These are phyloP conservation scores for Phanerochaete carnosa DNA, from an alignment of 768 basidiomycete genomes.

Conservation along the genomic window DNA sequence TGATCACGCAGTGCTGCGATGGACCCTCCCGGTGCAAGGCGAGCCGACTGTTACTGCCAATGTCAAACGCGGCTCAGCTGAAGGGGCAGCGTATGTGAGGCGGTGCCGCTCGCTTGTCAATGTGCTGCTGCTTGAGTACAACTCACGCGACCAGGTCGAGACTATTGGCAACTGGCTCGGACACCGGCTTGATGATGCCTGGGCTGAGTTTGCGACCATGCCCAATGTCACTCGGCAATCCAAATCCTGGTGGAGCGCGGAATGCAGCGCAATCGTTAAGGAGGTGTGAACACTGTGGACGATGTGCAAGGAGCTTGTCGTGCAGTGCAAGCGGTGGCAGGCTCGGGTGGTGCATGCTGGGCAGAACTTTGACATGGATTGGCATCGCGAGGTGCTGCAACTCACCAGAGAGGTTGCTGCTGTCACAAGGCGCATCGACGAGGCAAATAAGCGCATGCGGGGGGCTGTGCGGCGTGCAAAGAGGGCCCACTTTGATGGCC, in stretches of 20 bases:
- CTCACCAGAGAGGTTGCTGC: neutral
- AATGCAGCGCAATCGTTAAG: neutral
- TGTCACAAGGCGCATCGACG: neutral
- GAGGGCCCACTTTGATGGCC: neutral
- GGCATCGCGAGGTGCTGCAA: conserved; percentile 1
- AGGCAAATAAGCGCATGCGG: neutral
- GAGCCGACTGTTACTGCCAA: neutral
- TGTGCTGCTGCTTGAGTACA: neutral
- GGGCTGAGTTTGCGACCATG: neutral
- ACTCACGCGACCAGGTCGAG: conserved; percentile 1
- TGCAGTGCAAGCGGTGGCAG: neutral
- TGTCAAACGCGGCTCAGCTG: neutral
- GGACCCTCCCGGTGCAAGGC: neutral
- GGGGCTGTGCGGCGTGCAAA: neutral
- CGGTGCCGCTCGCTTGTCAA: neutral
- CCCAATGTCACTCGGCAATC: neutral
- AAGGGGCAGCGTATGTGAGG: neutral
- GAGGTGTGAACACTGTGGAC: neutral
- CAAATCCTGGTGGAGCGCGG: conserved; percentile 11
- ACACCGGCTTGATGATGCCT: neutral
- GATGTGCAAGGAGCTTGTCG: neutral
- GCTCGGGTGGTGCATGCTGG: neutral
- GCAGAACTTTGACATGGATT: neutral
- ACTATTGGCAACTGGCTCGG: neutral
- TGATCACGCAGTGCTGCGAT: conserved; percentile 2